A percentile compares a stretch with the other conserved stretches of the same genome.
phyloP scores from a whole-genome alignment of 768 basidiomycete species.

The Cantharellus cinnabarinus region DNA sequence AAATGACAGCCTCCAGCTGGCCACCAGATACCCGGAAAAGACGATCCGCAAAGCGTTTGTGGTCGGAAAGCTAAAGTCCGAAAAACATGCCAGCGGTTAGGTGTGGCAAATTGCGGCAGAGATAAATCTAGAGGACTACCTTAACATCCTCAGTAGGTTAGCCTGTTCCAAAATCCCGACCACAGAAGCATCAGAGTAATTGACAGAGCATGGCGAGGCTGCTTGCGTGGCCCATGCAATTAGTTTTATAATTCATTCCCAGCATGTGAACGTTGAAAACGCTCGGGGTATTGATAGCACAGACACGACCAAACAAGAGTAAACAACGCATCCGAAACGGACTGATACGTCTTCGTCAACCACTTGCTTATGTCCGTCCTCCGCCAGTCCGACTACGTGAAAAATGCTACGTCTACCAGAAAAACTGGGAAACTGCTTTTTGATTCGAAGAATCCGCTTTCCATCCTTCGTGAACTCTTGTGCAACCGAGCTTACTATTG shows the following conservation, averaged over 20 bases:
- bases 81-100: too few species aligned
- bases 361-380: neutral
- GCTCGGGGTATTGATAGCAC: conserved; percentile 27
- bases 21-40: too few species aligned
- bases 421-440: neutral
- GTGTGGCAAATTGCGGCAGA: too few species aligned
- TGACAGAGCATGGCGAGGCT: conserved; percentile 20
- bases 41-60: too few species aligned
- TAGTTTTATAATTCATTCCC: conserved; percentile 23
- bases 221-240: conserved; percentile 12
- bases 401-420: neutral
- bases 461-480: neutral
- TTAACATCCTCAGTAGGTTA: too few species aligned
- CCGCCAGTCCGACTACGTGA: neutral
- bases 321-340: neutral
- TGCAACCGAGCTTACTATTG: conserved; percentile 31
- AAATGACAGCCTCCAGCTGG: too few species aligned
- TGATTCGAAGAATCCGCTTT: neutral
- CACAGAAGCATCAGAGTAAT: conserved; percentile 12
- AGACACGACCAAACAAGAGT: neutral
- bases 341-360: neutral
- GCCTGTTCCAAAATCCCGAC: neutral
- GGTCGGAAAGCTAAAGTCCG: too few species aligned
- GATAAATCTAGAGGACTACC: too few species aligned
- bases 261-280: conserved; percentile 16